Evolutionary conservation across 495 filamentous ascomycete genomes (phyloP).

Genomic region (Hyaloscypha hepaticicola): DNA sequence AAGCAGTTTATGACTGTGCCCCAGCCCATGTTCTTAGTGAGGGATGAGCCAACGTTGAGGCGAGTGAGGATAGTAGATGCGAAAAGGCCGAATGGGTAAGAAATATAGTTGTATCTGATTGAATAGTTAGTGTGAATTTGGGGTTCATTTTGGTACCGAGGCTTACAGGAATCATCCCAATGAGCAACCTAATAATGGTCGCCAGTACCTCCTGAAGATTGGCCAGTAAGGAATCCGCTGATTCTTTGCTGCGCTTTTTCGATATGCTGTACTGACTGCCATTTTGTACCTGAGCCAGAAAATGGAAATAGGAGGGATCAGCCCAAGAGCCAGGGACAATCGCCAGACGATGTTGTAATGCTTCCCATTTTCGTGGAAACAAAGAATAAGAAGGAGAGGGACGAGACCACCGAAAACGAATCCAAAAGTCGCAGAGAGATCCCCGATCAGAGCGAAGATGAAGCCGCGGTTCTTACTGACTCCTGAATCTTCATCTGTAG

Average conservation of each 20-base stretch:
- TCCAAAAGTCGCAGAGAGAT: constrained; percentile 47
- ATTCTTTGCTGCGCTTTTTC: constrained; percentile 44
- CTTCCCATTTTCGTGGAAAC: constrained; percentile 41
- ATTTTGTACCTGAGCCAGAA: constrained; percentile 53
- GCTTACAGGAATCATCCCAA: constrained; percentile 41
- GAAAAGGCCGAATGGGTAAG: constrained; percentile 40
- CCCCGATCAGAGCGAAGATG: constrained; percentile 50
- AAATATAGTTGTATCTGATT: constrained; percentile 37
- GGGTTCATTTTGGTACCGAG: not conserved
- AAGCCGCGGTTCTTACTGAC: constrained; percentile 39
- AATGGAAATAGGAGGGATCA: constrained; percentile 48
- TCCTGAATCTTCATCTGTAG: constrained; percentile 43
- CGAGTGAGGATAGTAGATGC: constrained; percentile 37
- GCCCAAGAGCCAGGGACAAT: constrained; percentile 42
- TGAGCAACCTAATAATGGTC: constrained; percentile 37
- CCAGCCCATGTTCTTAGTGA: constrained; percentile 45
- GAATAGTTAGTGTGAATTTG: not conserved
- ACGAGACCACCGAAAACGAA: constrained; percentile 47
- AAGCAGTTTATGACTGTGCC: constrained; percentile 50
- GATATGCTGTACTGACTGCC: constrained; percentile 48
- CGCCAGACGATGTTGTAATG: constrained; percentile 42
- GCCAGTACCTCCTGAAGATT: constrained; percentile 41
- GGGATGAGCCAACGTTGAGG: constrained; percentile 38
- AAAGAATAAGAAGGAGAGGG: constrained; percentile 46
- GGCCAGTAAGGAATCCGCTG: constrained; percentile 29